Conservation (phyloP, 192 early-diverging fungal genomes). For the Martensiomyces pterosporus region DNA sequence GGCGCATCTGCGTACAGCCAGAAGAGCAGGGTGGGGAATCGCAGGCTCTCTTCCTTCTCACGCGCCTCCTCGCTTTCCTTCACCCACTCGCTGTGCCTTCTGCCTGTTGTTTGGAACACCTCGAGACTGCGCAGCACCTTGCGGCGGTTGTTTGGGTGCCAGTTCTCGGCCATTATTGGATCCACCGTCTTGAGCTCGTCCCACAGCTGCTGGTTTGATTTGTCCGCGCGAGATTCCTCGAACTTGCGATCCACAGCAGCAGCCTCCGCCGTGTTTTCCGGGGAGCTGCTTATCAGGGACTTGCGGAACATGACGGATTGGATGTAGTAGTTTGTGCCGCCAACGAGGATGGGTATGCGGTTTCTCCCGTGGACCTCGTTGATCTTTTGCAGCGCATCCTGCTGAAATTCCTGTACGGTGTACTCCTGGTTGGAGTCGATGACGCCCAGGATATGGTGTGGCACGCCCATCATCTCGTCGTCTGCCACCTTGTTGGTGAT, state of each 20-base stretch:
- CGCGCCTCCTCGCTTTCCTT: slow-evolving; percentile 59
- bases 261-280: not conserved
- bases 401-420: slow-evolving; percentile 78
- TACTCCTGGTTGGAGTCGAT: slow-evolving; percentile 73
- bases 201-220: slow-evolving; percentile 59
- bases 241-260: slow-evolving; percentile 15
- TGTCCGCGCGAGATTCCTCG: slow-evolving; percentile 14
- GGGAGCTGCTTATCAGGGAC: slow-evolving; percentile 51
- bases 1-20: slow-evolving; percentile 80
- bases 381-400: slow-evolving; percentile 73
- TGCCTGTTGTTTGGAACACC: slow-evolving; percentile 73
- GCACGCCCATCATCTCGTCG: slow-evolving; percentile 62
- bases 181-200: slow-evolving; percentile 67
- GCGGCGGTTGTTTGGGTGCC: slow-evolving; percentile 86
- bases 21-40: slow-evolving; percentile 72
- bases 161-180: slow-evolving; percentile 79
- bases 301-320: slow-evolving; percentile 84
- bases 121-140: slow-evolving; percentile 84
- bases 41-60: slow-evolving; percentile 36
- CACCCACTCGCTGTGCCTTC: slow-evolving; percentile 69
- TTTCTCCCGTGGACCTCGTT: slow-evolving; percentile 67
- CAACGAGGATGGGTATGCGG: slow-evolving; percentile 81
- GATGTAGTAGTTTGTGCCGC: slow-evolving; percentile 97
- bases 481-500: slow-evolving; percentile 90
- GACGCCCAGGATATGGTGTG: slow-evolving; percentile 86